These are phyloP conservation scores for Endoconidiophora laricicola DNA, from an alignment of 2,329 filamentous ascomycete genomes.

Conservation along the genomic window DNA sequence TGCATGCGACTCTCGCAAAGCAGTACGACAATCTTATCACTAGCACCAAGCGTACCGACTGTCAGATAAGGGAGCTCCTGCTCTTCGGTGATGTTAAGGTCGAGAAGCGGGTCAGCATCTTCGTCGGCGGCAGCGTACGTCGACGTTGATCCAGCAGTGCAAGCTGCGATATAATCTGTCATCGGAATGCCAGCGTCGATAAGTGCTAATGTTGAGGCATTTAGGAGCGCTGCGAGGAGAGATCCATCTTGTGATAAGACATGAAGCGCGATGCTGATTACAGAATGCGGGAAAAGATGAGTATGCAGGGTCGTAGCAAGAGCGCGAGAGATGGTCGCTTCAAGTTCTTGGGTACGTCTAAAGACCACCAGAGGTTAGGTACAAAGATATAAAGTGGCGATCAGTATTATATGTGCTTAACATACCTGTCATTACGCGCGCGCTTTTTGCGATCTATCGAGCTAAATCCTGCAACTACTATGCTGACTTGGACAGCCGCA, in stretches of 20 bases:
- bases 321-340: conserved; percentile 60
- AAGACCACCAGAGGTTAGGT: conserved; percentile 5
- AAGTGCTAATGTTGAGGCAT: conserved; percentile 78
- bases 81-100: conserved; percentile 66
- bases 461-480: conserved; percentile 76
- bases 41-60: conserved; percentile 59
- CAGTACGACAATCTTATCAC: conserved; percentile 60
- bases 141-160: conserved; percentile 68
- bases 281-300: conserved; percentile 75
- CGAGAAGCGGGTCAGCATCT: conserved; percentile 57
- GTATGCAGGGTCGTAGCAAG: conserved; percentile 67
- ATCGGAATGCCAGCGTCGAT: conserved; percentile 93
- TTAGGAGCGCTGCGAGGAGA: conserved; percentile 74
- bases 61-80: conserved; percentile 81
- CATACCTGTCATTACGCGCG: conserved; percentile 62
- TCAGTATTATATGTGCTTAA: neutral
- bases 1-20: conserved; percentile 84
- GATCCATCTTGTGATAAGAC: conserved; percentile 83
- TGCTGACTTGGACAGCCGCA: conserved; percentile 61
- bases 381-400: neutral
- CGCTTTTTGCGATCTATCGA: conserved; percentile 69
- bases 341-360: conserved; percentile 67
- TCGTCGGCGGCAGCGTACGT: conserved; percentile 50
- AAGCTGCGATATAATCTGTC: conserved; percentile 78
- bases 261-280: conserved; percentile 69